These are phyloP conservation scores for Phytophthora pluvialis DNA, from an alignment of 352 stramenopile genomes.

Conservation along the genomic window DNA sequence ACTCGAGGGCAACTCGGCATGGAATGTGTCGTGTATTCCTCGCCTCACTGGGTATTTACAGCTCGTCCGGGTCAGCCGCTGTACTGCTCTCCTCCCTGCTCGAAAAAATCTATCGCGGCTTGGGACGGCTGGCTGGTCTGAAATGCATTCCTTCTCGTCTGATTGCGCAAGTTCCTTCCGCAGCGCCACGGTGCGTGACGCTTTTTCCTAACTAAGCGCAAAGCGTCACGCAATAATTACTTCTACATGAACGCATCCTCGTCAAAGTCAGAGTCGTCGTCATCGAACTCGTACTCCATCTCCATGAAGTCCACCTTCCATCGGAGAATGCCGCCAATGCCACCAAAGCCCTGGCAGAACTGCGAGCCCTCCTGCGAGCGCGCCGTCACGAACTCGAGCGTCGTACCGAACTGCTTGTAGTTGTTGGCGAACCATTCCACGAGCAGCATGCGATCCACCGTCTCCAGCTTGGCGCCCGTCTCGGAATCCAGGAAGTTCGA, in stretches of 20 bases:
- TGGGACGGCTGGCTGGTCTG: conserved; percentile 12
- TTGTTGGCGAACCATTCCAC: conserved; percentile 99
- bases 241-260: conserved; percentile 88
- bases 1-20: conserved; percentile 11
- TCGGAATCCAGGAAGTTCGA: conserved; percentile 96
- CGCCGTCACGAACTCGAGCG: conserved; percentile 99
- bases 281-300: conserved; percentile 94
- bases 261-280: conserved; percentile 90
- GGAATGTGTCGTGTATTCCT: conserved; percentile 39
- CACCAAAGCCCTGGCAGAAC: conserved; percentile 99
- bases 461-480: conserved; percentile 97
- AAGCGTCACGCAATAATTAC: conserved; percentile 70
- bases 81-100: conserved; percentile 25
- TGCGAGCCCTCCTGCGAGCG: conserved; percentile 98
- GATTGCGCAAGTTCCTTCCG: conserved; percentile 40
- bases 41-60: conserved; percentile 30
- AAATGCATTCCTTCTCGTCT: conserved; percentile 32
- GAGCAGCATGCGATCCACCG: conserved; percentile 95
- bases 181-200: conserved; percentile 44
- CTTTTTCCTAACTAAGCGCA: conserved; percentile 40
- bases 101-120: conserved; percentile 39
- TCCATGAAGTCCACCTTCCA: conserved; percentile 99
- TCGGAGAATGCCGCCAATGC: conserved; percentile 98
- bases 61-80: conserved; percentile 21
- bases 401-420: conserved; percentile 99